Base-by-base conservation (phyloP, 139 green algal genomes). In the Chara braunii region DNA sequence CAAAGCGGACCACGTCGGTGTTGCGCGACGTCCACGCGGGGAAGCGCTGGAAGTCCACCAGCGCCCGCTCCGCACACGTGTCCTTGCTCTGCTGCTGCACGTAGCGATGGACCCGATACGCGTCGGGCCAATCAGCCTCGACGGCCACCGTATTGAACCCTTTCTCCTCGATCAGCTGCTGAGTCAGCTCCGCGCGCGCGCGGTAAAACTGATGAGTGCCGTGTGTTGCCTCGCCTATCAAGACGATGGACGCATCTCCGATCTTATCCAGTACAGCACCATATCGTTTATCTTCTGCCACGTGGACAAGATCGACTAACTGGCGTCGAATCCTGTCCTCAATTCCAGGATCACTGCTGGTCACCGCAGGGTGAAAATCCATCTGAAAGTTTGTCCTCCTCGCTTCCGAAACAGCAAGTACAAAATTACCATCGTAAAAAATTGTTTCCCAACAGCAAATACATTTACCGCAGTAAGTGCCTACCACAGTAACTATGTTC, bases 11-110 rank as follows among this genome's bases (percentile, higher is more conserved):
- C 40, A 48, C 40, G 40, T 48, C 18, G 85, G 70, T 0, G 82
- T 88, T 88, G 60, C 82, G 61, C 83, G 82, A 88, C 82, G 85
- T 87, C 82, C 78, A 84, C 12, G 34, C 43, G 5, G 78, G 78
- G 37, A 84, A 84, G 5, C 78, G 48, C 74, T 82, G 74, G 31
- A 6, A 9, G 11, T 53, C 51, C 8, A 18, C 34, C 26, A 88
- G 74, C 0, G 83, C 80, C 11, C 80, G 42, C 3, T 70, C 52
- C 1, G 70, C 65, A 6, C 28, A 56, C 6, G 64, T 58, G 3
- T 67, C 36, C 26, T 29, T 9, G 11, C 33, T 51, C 18, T n/a
- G 18, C 18, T 18, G 40, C 40, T n/a, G 70, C 34, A 73, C 83
- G 36, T 75, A 88, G 31, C 70, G 35, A 56, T 88, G 83, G 30